Evolutionary conservation across 345 rosid species (phyloP), one percentile per base, ranked within the genome.

Genomic region (Linum trigynum): DNA sequence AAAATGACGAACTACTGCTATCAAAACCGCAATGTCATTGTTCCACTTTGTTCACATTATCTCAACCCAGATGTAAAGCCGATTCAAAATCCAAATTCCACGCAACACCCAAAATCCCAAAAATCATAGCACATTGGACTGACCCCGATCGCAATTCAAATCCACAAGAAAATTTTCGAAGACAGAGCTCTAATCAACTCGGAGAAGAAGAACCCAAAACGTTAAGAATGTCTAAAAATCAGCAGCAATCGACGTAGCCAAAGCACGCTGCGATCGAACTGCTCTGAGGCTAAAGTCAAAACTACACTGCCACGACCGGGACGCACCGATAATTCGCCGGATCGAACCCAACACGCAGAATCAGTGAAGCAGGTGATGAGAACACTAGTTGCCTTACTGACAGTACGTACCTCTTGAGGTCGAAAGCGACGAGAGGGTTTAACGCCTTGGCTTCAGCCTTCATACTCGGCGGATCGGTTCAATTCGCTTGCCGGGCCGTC

Each of bases 391-490:
- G 1, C 32, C 32, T n/a, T 16, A 58, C 32, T 9, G 15, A 55
- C 16, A 55, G 58, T 15, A 55, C 5, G 10, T 62, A 62, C 65
- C 65, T 39, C 43, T 62, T 62, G 65, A 38, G 65, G n/a, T 62
- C 65, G 43, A 38, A 62, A 10, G 51, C 65, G 65, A 12, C 42
- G 65, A 62, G 50, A 62, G 43, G 65, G 36, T 62, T 62, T 15
- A 39, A 36, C 23, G 65, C 48, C 65, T 62, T 62, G 51, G 65
- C 23, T 12, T 62, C 50, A 50, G 65, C 48, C 65, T 62, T 62
- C 65, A 62, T 57, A 17, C 9, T 61, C n/a, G 45, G 64, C 40
- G 23, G 64, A 38, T 39, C 48, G 45, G 3, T 40, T 41, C n/a
- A 14, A 11, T 23, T 61, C 12, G 10, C 9, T 23, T 8, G 9